These are phyloP conservation scores for Helianthus annuus DNA, from an alignment of 129 eudicot genomes.

Conservation along the genomic window DNA sequence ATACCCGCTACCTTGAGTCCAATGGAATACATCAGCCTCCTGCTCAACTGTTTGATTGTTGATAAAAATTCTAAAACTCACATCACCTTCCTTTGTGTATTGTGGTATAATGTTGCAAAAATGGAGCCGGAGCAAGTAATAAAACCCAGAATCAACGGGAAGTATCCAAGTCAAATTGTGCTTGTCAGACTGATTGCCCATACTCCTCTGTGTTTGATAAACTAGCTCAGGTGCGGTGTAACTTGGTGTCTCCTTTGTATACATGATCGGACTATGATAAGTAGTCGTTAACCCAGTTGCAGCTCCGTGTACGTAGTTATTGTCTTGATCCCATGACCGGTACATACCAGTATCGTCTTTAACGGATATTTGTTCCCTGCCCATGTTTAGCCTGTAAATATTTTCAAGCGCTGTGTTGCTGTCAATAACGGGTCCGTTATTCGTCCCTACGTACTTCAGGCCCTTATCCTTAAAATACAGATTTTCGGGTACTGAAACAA, in stretches of 20 bases:
- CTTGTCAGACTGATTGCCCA: not conserved
- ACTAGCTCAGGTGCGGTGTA: conserved; percentile 19
- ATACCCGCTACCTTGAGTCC: conserved; percentile 22
- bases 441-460: not conserved
- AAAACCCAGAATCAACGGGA: conserved; percentile 44
- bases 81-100: not conserved
- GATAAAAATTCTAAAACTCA: conserved; percentile 20
- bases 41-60: conserved; percentile 34
- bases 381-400: conserved; percentile 43
- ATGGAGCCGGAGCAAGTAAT: conserved; percentile 44
- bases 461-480: conserved; percentile 10
- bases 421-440: not conserved
- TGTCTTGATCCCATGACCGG: conserved; percentile 38
- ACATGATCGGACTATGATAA: conserved; percentile 1
- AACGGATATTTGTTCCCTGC: not conserved
- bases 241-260: conserved; percentile 26
- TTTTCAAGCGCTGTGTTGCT: conserved; percentile 32
- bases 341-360: conserved; percentile 32
- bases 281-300: not conserved
- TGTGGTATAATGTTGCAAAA: conserved; percentile 40
- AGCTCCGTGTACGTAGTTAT: conserved; percentile 1
- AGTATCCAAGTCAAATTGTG: conserved; percentile 29
- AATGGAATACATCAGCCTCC: conserved; percentile 11
- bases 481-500: conserved; percentile 50
- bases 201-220: conserved; percentile 26